These are phyloP conservation scores for Nosema muscidifuracis DNA, from an alignment of 371 early-diverging fungal species.

Conservation along the genomic window DNA sequence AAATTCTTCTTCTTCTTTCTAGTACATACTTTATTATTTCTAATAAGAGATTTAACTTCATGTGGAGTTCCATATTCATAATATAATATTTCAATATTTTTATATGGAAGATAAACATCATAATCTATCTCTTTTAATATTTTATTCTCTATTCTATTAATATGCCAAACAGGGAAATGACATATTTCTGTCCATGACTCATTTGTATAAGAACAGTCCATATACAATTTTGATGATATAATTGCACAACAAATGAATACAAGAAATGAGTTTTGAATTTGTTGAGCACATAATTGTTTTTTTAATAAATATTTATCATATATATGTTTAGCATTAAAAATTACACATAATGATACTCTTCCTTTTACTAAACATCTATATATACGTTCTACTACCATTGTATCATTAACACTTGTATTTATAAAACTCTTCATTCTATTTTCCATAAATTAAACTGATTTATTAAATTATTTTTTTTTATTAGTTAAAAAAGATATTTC, in stretches of 20 bases:
- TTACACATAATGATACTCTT: constrained; percentile 3
- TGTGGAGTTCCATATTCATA: not conserved
- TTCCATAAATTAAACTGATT: not conserved
- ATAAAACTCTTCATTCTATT: constrained; percentile 9
- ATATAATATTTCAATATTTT: constrained; percentile 20
- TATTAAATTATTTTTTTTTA: not conserved
- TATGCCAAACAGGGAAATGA: constrained; percentile 4
- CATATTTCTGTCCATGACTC: constrained; percentile 35
- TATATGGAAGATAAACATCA: constrained; percentile 15
- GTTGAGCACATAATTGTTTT: not conserved
- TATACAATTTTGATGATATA: constrained; percentile 22
- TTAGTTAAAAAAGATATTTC: not conserved
- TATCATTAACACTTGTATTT: constrained; percentile 8
- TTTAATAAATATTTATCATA: constrained; percentile 12
- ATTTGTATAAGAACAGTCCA: constrained; percentile 37
- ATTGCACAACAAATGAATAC: constrained; percentile 22
- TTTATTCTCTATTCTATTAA: constrained; percentile 17
- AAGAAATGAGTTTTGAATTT: constrained; percentile 8
- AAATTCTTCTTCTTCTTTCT: too few relatives aligned
- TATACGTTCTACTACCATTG: constrained; percentile 5
- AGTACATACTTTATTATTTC: too few relatives aligned
- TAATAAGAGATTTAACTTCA: too few relatives aligned
- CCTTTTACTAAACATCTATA: constrained; percentile 18
- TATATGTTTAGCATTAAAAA: constrained; percentile 24
- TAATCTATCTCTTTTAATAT: constrained; percentile 26